phyloP scores from a whole-genome alignment of 306 rosid genomes.

The Trichosanthes truncata region DNA sequence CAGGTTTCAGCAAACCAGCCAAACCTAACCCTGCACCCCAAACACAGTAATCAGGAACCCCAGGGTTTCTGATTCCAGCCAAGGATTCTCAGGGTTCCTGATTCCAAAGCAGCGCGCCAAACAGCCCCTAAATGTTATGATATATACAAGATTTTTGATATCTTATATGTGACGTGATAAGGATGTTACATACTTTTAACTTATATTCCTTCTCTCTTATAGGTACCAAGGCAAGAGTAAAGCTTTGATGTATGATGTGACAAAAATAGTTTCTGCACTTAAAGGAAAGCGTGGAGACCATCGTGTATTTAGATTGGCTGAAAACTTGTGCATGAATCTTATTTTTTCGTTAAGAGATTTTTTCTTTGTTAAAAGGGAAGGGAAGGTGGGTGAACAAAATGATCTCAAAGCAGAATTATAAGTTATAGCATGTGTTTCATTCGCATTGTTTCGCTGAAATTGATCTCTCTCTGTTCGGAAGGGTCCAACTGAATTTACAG shows the following conservation, averaged over 20 bases:
- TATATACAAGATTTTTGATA: background rate
- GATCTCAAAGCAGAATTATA: slow-evolving; percentile 19
- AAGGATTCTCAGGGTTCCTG: too few relatives aligned
- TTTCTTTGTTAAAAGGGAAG: slow-evolving; percentile 90
- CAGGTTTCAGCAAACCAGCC: too few relatives aligned
- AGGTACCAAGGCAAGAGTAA: slow-evolving; percentile 96
- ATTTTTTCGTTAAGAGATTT: slow-evolving; percentile 86
- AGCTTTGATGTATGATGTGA: slow-evolving; percentile 94
- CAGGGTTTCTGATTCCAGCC: too few relatives aligned
- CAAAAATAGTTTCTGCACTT: slow-evolving; percentile 80
- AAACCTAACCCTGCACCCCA: too few relatives aligned
- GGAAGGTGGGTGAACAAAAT: slow-evolving; percentile 51
- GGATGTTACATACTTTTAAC: background rate
- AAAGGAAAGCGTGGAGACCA: slow-evolving; percentile 90
- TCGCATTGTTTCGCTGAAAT: slow-evolving; percentile 7
- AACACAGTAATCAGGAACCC: too few relatives aligned
- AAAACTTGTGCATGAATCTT: slow-evolving; percentile 92
- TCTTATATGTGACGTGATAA: background rate
- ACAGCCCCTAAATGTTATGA: background rate
- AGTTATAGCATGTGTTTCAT: slow-evolving; percentile 6
- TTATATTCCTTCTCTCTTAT: slow-evolving; percentile 14
- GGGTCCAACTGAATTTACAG: slow-evolving; percentile 97
- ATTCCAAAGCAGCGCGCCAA: too few relatives aligned
- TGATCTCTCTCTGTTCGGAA: slow-evolving; percentile 24
- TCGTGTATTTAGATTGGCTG: slow-evolving; percentile 91